These are phyloP conservation scores for Cystobasidium ongulense DNA, from an alignment of 768 basidiomycete species.

Conservation along the genomic window DNA sequence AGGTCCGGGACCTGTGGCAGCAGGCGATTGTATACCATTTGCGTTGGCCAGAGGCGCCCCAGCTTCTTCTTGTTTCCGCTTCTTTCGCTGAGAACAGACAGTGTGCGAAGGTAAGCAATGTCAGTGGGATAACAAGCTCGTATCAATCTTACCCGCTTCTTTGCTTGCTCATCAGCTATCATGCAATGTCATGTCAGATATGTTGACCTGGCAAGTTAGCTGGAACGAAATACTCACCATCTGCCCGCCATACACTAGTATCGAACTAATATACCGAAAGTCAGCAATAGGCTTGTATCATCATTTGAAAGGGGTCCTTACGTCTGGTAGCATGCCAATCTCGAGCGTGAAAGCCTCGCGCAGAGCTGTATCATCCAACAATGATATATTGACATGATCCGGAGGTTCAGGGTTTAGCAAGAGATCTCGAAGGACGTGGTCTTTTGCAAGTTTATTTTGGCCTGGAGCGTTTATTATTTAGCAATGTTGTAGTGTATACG, in stretches of 20 bases:
- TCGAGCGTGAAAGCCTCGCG: slow-evolving; percentile 38
- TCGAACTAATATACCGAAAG: slow-evolving; percentile 31
- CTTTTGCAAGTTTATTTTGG: slow-evolving; percentile 32
- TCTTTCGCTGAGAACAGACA: slow-evolving; percentile 26
- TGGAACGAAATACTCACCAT: neutral
- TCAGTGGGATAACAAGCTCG: neutral
- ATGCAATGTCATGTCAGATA: neutral
- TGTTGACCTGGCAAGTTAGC: neutral
- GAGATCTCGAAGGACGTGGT: slow-evolving; percentile 33
- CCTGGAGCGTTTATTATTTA: no score
- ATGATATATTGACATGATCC: slow-evolving; percentile 27
- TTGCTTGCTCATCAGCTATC: slow-evolving; percentile 12
- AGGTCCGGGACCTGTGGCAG: slow-evolving; percentile 1
- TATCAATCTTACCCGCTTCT: slow-evolving; percentile 13
- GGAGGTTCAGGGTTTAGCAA: slow-evolving; percentile 40
- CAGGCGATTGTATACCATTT: slow-evolving; percentile 13
- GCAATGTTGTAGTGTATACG: no score
- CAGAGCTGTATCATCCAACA: slow-evolving; percentile 33
- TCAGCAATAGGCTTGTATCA: neutral
- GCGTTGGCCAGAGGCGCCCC: neutral
- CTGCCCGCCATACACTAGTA: neutral
- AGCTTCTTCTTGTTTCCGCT: slow-evolving; percentile 28
- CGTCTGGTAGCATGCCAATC: slow-evolving; percentile 36
- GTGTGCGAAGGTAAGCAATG: no score
- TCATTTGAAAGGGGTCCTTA: slow-evolving; percentile 25